Evolutionary conservation across 176 grass and related monocot species (phyloP), one percentile per base, ranked within the genome.

Genomic region (Pharus latifolius): DNA sequence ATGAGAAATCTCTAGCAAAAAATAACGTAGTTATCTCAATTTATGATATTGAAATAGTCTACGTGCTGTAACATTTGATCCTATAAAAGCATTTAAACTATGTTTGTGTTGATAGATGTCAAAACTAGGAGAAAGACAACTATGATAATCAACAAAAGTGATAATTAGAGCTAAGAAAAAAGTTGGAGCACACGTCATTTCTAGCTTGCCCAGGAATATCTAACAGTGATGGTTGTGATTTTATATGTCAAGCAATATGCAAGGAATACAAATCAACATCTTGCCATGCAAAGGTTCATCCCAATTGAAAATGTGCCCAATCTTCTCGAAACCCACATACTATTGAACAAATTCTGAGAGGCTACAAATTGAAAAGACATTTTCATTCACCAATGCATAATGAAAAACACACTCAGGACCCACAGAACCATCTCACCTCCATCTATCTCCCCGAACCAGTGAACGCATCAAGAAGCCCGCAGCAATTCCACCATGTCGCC

Each of bases 401-500:
- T 30, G 10, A 28, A 13, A 34, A 75, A 63, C 40, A 70, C 14
- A 80, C n/a, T 15, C 18, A 45, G 50, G 26, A 49, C 29, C 29
- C 1, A 5, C 1, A 22, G 16, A 86, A 66, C 26, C 77, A 67
- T 63, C 81, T 86, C 58, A 96, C 87, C 88, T 80, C 49, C 31
- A 77, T 43, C 61, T 82, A 85, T 73, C 75, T 78, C 35, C 55
- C 65, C 40, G 85, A 96, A 60, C 84, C 75, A 63, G 70, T 50
- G 52, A 96, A 74, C 0, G 45, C 84, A 77, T 91, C 92, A 56
- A 85, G 78, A 24, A 96, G 16, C 35, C 88, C 92, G 3, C 92
- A 96, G 69, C 88, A 96, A 77, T 91, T 77, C 92, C 92, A 96
- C 84, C 92, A 96, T 60, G 62, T 81, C 34, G 88, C 50, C 26